Percentiles rank a stretch among this genome's conserved stretches.
These are phyloP conservation scores for Trichoderma parareesei DNA, from an alignment of 495 filamentous ascomycete species.

Conservation along the genomic window DNA sequence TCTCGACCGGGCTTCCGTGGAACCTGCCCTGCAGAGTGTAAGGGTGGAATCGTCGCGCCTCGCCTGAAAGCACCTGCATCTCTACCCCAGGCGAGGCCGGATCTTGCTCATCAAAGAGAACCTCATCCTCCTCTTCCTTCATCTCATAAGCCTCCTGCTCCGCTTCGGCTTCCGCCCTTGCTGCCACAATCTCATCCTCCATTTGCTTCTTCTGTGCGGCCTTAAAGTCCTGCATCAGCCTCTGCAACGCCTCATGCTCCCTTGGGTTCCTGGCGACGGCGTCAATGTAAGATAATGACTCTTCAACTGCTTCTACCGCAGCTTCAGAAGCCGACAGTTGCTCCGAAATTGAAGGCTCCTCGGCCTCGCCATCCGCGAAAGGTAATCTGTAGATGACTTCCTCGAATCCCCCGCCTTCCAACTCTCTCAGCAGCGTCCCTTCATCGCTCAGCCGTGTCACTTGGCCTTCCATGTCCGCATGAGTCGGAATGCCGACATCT, in stretches of 20 bases:
- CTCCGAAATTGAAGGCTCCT: neutral
- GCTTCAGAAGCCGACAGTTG: slow-evolving; percentile 4
- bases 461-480: slow-evolving; percentile 21
- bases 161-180: slow-evolving; percentile 27
- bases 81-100: neutral
- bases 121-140: slow-evolving; percentile 30
- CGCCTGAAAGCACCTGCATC: neutral
- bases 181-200: slow-evolving; percentile 41
- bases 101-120: slow-evolving; percentile 15
- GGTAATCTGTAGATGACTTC: slow-evolving; percentile 42
- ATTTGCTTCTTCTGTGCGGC: slow-evolving; percentile 37
- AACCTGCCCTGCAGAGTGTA: slow-evolving; percentile 9
- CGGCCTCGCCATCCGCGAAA: neutral
- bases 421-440: slow-evolving; percentile 44
- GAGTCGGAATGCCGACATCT: slow-evolving; percentile 45
- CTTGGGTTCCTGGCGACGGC: slow-evolving; percentile 39
- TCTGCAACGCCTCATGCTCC: slow-evolving; percentile 42
- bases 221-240: slow-evolving; percentile 45
- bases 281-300: slow-evolving; percentile 26
- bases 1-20: slow-evolving; percentile 8
- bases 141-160: slow-evolving; percentile 20
- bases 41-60: slow-evolving; percentile 8
- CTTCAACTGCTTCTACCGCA: slow-evolving; percentile 14
- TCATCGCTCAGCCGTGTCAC: slow-evolving; percentile 15
- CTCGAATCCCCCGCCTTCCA: slow-evolving; percentile 51